phyloP scores from a whole-genome alignment of 257 asterid genomes.

The Schizonepeta tenuifolia region DNA sequence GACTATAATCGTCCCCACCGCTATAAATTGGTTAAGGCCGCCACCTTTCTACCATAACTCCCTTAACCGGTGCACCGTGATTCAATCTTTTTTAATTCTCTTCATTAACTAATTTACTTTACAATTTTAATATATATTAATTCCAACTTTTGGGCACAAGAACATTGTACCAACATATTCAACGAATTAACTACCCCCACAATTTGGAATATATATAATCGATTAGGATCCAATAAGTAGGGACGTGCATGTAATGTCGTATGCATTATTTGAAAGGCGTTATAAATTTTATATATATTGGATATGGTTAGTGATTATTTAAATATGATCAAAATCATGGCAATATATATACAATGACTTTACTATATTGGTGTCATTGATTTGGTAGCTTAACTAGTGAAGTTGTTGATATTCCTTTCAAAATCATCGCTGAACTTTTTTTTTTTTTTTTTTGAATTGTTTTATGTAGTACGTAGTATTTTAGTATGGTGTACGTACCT shows the following conservation, averaged over 20 bases:
- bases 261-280: too few relatives aligned
- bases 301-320: not conserved
- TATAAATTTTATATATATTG: too few relatives aligned
- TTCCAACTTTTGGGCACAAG: not conserved
- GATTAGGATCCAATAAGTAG: not conserved
- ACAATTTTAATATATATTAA: not conserved
- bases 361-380: too few relatives aligned
- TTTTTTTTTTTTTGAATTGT: too few relatives aligned
- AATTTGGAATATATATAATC: not conserved
- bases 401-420: too few relatives aligned
- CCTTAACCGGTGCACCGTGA: not conserved
- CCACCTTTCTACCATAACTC: not conserved
- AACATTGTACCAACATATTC: slow-evolving; percentile 3
- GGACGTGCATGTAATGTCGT: not conserved
- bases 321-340: not conserved
- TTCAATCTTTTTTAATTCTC: not conserved
- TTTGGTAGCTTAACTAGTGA: too few relatives aligned
- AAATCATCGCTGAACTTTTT: too few relatives aligned
- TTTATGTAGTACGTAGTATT: too few relatives aligned
- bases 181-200: not conserved
- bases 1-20: slow-evolving; percentile 34
- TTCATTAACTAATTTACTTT: not conserved
- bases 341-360: too few relatives aligned
- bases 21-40: slow-evolving; percentile 26
- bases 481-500: too few relatives aligned